Percentiles rank a stretch among this genome's conserved stretches.
phyloP scores from a whole-genome alignment of 306 rosid genomes.

The Sesbania bispinosa region DNA sequence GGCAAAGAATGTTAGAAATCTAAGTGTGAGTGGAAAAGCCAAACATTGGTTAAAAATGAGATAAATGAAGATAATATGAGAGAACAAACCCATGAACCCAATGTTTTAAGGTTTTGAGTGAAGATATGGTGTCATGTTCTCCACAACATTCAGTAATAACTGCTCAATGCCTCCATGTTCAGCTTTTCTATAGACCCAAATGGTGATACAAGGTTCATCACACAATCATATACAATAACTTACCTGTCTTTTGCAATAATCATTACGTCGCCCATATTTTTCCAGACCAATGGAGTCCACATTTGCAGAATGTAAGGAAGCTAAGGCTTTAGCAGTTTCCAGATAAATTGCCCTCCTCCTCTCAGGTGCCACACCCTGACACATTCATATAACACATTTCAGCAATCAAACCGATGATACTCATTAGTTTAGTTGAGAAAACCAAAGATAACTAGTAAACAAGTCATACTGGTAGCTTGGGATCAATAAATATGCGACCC shows the following conservation, averaged over 20 bases:
- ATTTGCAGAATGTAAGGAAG: slow-evolving; percentile 67
- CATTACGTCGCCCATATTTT: slow-evolving; percentile 64
- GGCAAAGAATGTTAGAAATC: too few relatives aligned
- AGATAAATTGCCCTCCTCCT: slow-evolving; percentile 66
- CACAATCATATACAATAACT: background rate
- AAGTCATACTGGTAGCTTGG: slow-evolving; percentile 68
- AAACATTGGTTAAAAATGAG: too few relatives aligned
- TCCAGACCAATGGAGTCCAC: slow-evolving; percentile 80
- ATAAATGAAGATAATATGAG: background rate
- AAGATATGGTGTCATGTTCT: background rate
- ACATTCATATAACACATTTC: slow-evolving; percentile 18
- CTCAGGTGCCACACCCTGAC: slow-evolving; percentile 66
- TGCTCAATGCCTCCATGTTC: background rate
- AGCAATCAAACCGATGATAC: slow-evolving; percentile 11
- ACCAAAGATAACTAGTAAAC: background rate
- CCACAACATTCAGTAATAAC: background rate
- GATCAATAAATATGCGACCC: slow-evolving; percentile 78
- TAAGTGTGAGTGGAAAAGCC: too few relatives aligned
- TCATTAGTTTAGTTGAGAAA: background rate
- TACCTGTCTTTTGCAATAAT: slow-evolving; percentile 92
- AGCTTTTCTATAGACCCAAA: background rate
- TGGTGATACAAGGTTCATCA: background rate
- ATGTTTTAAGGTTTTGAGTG: too few relatives aligned
- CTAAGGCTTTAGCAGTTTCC: slow-evolving; percentile 63
- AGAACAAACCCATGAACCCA: background rate